Evolutionary conservation across 129 eudicot species (phyloP), one percentile per base, ranked within the genome.

Genomic region (Chrysanthemum lavandulifolium): DNA sequence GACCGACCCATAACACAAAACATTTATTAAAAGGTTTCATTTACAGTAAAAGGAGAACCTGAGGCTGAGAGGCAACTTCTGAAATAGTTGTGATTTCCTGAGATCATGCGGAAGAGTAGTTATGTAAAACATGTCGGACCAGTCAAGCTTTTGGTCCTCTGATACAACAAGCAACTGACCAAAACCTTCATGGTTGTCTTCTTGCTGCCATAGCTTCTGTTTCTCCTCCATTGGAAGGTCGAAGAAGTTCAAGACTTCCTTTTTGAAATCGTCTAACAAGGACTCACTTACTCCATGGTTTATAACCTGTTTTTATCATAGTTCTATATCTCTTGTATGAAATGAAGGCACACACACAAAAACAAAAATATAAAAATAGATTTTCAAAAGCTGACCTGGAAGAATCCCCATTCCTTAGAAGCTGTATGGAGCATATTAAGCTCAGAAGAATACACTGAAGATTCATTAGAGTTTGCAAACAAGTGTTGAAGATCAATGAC

Each of bases 111-210:
- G 97, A 27, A 83, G 82, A 8, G 97, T 85, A 61, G 87, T 82
- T 10, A 88, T 65, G 84, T 65, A 84, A 81, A 91, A 91, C 83
- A 83, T 82, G 84, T 91, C 97, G 1, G 86, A 76, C 97, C 97
- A 91, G 55, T 91, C 97, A 33, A 87, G 86, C 86, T 87, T 85
- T 60, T 91, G 97, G n/a, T 78, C 84, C 76, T 87, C 95, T 12
- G 95, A 85, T 47, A 85, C 86, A 71, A 91, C 91, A 73, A 91
- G 85, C 19, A 77, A 76, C 66, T 91, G 95, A 21, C 97, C 97
- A 29, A 85, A 91, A 21, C 97, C 97, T 70, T 91, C 95, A 11
- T 76, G 81, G 71, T 86, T 81, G 71, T 80, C 82, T 52, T 80
- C 82, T 64, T 73, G 74, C 69, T 87, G 95, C 91, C 95, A 82